Percentiles rank a stretch among this genome's conserved stretches.
These are phyloP conservation scores for Melastoma candidum DNA, from an alignment of 441 rosid species.

Conservation along the genomic window DNA sequence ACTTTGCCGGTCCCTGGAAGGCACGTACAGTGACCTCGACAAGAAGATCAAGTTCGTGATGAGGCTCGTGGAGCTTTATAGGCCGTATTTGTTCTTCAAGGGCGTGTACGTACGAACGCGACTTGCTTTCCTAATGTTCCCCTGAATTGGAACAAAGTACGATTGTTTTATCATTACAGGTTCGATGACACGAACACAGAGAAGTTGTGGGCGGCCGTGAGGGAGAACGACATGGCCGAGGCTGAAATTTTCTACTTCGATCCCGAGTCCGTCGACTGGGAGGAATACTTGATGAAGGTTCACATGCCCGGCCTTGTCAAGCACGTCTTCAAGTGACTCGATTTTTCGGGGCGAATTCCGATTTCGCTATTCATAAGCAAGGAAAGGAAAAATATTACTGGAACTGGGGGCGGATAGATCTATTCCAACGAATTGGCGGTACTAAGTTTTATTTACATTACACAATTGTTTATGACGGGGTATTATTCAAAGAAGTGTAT, in stretches of 20 bases:
- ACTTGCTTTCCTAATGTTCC: too few relatives aligned
- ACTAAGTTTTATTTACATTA: too few relatives aligned
- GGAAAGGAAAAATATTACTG: too few relatives aligned
- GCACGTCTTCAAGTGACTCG: constrained; percentile 14
- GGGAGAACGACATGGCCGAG: constrained; percentile 4
- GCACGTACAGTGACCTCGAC: constrained; percentile 8
- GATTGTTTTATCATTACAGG: not conserved
- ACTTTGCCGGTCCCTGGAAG: constrained; percentile 10
- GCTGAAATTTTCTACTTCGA: constrained; percentile 15
- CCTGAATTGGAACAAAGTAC: too few relatives aligned
- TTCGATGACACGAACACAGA: constrained; percentile 18
- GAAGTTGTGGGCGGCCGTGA: constrained; percentile 9
- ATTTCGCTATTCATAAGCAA: too few relatives aligned
- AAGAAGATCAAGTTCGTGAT: constrained; percentile 17
- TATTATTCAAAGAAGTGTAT: too few relatives aligned
- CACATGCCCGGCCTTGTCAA: constrained; percentile 18
- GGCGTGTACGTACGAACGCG: constrained; percentile 7
- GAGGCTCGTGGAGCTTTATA: constrained; percentile 15
- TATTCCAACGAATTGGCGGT: too few relatives aligned
- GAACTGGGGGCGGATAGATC: too few relatives aligned
- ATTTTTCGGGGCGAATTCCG: not conserved
- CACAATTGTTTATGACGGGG: too few relatives aligned
- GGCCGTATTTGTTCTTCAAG: constrained; percentile 19
- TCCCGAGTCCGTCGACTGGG: constrained; percentile 13
- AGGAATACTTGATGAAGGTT: constrained; percentile 11